Evolutionary conservation across 2,329 filamentous ascomycete genomes (phyloP).

Genomic region (Furcasterigmium furcatum): DNA sequence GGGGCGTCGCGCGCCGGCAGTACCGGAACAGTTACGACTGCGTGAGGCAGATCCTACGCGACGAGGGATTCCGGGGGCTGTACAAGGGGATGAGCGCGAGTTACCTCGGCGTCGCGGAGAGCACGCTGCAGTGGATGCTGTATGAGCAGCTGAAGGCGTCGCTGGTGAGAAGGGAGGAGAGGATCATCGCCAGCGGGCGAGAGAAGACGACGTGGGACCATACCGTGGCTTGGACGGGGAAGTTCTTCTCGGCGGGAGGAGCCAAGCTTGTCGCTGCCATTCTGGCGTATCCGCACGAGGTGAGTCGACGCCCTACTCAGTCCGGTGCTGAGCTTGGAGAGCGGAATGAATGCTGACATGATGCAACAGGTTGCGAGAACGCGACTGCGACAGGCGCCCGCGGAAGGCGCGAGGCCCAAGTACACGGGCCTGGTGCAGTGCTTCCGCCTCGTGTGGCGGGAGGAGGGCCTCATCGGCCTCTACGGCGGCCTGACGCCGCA

Average conservation of each 20-base stretch:
- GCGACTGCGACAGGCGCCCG: conserved; percentile 79
- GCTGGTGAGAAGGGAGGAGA: conserved; percentile 63
- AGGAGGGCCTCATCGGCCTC: conserved; percentile 81
- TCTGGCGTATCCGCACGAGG: conserved; percentile 90
- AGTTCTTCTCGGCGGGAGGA: conserved; percentile 72
- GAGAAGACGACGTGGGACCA: conserved; percentile 69
- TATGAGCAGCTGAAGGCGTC: conserved; percentile 88
- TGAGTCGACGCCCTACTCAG: conserved; percentile 31
- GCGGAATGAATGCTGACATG: conserved; percentile 4
- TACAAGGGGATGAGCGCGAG: conserved; percentile 91
- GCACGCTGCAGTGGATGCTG: conserved; percentile 87
- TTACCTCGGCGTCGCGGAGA: conserved; percentile 88
- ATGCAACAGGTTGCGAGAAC: conserved; percentile 69
- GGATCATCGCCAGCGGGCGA: conserved; percentile 54
- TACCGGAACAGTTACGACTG: conserved; percentile 91
- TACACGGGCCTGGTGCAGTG: conserved; percentile 88
- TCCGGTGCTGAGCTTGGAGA: background rate
- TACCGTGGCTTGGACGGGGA: conserved; percentile 74
- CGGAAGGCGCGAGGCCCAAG: conserved; percentile 67
- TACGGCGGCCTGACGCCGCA: conserved; percentile 93
- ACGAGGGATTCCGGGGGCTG: conserved; percentile 77
- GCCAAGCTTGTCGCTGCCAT: conserved; percentile 85
- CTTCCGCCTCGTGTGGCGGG: conserved; percentile 82
- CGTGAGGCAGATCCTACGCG: conserved; percentile 72
- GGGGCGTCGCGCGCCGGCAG: conserved; percentile 53